Percentiles rank a stretch among this genome's conserved stretches.
These are phyloP conservation scores for Quaeritorhiza haematococci DNA, from an alignment of 371 early-diverging fungal genomes.

Conservation along the genomic window DNA sequence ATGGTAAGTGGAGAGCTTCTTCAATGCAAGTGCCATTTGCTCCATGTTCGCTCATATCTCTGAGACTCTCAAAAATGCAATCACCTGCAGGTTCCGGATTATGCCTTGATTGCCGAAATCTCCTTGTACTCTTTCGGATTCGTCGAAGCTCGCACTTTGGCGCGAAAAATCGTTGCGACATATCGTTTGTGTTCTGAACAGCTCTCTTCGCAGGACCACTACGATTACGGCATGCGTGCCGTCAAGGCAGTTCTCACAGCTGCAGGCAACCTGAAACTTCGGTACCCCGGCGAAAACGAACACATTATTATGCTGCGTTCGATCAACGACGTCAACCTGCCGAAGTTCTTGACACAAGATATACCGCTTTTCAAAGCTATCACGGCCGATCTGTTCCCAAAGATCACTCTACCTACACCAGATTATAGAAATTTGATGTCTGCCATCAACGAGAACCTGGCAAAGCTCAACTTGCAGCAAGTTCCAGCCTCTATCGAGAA, in stretches of 20 bases:
- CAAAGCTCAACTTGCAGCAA: conserved; percentile 45
- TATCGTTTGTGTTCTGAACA: conserved; percentile 55
- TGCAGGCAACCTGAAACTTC: conserved; percentile 51
- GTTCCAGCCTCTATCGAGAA: conserved; percentile 45
- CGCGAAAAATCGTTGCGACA: conserved; percentile 50
- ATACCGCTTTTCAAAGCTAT: conserved; percentile 52
- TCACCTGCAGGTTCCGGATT: conserved; percentile 54
- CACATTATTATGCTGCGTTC: conserved; percentile 53
- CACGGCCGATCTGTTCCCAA: conserved; percentile 49
- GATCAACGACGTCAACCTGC: conserved; percentile 49
- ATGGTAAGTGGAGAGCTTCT: conserved; percentile 37
- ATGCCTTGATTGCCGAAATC: conserved; percentile 53
- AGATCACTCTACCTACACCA: conserved; percentile 45
- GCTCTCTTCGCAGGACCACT: conserved; percentile 51
- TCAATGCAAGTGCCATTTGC: background rate
- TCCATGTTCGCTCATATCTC: no score
- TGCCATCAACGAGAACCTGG: conserved; percentile 35
- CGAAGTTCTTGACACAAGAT: conserved; percentile 52
- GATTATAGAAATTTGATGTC: conserved; percentile 42
- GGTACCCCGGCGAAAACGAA: conserved; percentile 50
- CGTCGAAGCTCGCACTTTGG: conserved; percentile 45
- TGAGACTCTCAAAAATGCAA: no score
- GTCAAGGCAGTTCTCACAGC: conserved; percentile 53
- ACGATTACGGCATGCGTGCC: conserved; percentile 60
- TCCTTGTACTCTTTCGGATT: conserved; percentile 54